Conservation (phyloP, 805 yeast genomes). For the Yarrowia porcina region DNA sequence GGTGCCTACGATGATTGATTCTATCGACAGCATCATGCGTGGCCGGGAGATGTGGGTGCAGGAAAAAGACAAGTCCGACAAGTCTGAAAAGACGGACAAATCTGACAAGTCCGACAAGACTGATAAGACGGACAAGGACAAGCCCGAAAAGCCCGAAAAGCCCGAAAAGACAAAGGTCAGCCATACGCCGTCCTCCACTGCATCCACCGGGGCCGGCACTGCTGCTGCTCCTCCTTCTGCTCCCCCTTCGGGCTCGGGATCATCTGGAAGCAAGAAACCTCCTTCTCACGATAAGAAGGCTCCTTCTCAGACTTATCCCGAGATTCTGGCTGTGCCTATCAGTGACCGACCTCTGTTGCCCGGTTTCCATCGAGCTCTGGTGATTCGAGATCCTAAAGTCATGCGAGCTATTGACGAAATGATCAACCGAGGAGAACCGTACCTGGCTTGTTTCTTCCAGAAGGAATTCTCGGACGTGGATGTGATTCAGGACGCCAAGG, state of each 20-base stretch:
- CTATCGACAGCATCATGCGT: conserved; percentile 3
- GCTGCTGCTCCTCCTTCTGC: background rate
- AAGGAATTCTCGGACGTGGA: conserved; percentile 21
- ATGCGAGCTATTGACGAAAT: conserved; percentile 24
- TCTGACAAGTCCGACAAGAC: background rate
- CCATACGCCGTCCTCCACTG: background rate
- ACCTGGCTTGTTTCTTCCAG: conserved; percentile 22
- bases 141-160: conserved; percentile 5
- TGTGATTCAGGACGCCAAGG: conserved; percentile 22
- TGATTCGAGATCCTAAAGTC: conserved; percentile 23
- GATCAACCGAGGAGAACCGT: conserved; percentile 23
- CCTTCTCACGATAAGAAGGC: conserved; percentile 5
- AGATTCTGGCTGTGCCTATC: conserved; percentile 20
- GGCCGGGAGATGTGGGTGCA: conserved; percentile 2
- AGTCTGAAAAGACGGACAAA: background rate
- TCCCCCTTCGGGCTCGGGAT: conserved; percentile 13
- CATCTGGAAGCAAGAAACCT: background rate
- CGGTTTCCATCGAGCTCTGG: conserved; percentile 20
- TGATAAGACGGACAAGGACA: conserved; percentile 13
- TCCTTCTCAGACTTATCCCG: conserved; percentile 23
- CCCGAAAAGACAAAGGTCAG: background rate
- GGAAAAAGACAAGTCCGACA: conserved; percentile 19
- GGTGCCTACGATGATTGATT: background rate
- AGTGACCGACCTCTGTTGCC: conserved; percentile 22
- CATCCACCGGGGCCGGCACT: background rate